Conservation (phyloP, 129 eudicot species). For the Daucus carota region DH1_v3.0 NC_030386.2:32988001-32988500, state of each 20-base stretch:
- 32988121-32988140: no score
- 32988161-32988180: not conserved
- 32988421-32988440: not conserved
- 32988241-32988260: not conserved
- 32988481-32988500: constrained; percentile 56
- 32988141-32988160: no score
- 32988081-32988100: constrained; percentile 15
- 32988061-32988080: constrained; percentile 90
- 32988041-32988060: constrained; percentile 75
- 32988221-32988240: no score
- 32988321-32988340: not conserved
- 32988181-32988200: not conserved
- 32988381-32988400: not conserved
- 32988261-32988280: constrained; percentile 39
- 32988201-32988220: not conserved
- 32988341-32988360: not conserved
- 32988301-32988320: constrained; percentile 40
- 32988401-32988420: not conserved
- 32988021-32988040: constrained; percentile 89
- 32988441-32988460: constrained; percentile 69
- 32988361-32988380: not conserved
- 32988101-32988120: not conserved
- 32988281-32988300: constrained; percentile 59
- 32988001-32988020: constrained; percentile 78
- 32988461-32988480: constrained; percentile 67